These are phyloP conservation scores for Aspergillus biplanus DNA, from an alignment of 495 filamentous ascomycete species.

Conservation along the genomic window DNA sequence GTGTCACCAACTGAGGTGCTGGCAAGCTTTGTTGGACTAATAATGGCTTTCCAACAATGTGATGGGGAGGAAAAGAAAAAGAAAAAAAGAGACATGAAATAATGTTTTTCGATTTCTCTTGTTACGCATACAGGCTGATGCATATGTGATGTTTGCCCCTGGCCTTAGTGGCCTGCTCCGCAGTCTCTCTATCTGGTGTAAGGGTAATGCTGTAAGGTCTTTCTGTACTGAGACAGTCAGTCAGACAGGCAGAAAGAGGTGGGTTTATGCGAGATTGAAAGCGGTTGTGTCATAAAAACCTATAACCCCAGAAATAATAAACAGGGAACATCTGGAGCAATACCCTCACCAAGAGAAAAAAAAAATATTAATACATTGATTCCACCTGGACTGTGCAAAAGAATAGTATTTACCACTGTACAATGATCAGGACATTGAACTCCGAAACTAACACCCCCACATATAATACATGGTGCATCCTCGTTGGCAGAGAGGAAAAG, in stretches of 20 bases:
- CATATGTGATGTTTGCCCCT: conserved; percentile 8
- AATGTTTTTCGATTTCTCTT: no score
- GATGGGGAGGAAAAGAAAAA: not conserved
- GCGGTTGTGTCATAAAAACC: not conserved
- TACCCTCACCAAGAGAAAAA: not conserved
- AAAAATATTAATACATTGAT: not conserved
- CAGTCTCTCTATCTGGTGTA: not conserved
- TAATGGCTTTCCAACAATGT: not conserved
- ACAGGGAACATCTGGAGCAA: not conserved
- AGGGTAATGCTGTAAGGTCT: not conserved
- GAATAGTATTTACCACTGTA: not conserved
- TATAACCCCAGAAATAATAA: not conserved
- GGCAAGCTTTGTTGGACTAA: not conserved
- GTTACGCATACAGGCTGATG: not conserved
- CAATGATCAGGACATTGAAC: not conserved
- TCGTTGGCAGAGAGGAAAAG: not conserved
- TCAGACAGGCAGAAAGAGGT: not conserved
- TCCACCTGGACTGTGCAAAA: not conserved
- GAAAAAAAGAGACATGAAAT: not conserved
- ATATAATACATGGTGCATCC: not conserved
- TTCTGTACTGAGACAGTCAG: conserved; percentile 2
- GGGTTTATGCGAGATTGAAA: not conserved
- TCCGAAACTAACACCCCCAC: not conserved
- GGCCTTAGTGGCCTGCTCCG: not conserved
- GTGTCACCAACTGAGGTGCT: not conserved